Evolutionary conservation across 1,284 basidiomycete species (phyloP), one percentile per base, ranked within the genome.

Genomic region (Phenoliferia sp.): DNA sequence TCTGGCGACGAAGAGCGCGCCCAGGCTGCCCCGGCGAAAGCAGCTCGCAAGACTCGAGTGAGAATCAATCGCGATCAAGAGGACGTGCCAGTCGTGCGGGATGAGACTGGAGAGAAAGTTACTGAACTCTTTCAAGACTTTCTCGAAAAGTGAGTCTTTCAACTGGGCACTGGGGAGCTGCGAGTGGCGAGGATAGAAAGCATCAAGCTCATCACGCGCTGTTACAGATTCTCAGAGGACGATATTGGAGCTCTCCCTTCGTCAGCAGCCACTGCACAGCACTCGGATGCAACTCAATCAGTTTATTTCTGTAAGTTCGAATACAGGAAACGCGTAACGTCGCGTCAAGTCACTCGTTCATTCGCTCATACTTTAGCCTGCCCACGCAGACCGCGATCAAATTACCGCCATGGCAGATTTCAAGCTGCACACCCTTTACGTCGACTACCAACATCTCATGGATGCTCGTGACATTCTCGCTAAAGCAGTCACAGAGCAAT

Each of bases 341-440:
- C 39, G 39, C 39, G 39, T 44, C 39, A 22, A 12, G 39, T 12
- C 22, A 12, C 12, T 22, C 39, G 12, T 44, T 44, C 39, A 44
- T 22, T 12, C 39, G 39, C 12, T 22, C 39, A 44, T 22, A 12
- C 39, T 44, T 44, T 44, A 12, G 39, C 39, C 22, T 36, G 50
- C 50, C 22, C 15, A 28, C n/a, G 50, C 50, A 54, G 31, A 44
- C 56, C 56, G 19, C 56, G 56, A 58, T 10, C 56, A 58, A 26
- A 58, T 58, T 34, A 58, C 12, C 22, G 56, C 50, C 39, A 92
- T 99, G 90, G 88, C 90, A 69, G 90, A 95, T 78, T 93, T 90
- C 78, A 88, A 94, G 77, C 84, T 95, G 62, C 92, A 92, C 2
- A 99, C 95, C 0, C 88, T 99, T 75, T 99, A 96, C 77, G 90